Evolutionary conservation across 2,329 filamentous ascomycete species (phyloP).

Genomic region (Pseudopyrenochaeta lycopersici): DNA sequence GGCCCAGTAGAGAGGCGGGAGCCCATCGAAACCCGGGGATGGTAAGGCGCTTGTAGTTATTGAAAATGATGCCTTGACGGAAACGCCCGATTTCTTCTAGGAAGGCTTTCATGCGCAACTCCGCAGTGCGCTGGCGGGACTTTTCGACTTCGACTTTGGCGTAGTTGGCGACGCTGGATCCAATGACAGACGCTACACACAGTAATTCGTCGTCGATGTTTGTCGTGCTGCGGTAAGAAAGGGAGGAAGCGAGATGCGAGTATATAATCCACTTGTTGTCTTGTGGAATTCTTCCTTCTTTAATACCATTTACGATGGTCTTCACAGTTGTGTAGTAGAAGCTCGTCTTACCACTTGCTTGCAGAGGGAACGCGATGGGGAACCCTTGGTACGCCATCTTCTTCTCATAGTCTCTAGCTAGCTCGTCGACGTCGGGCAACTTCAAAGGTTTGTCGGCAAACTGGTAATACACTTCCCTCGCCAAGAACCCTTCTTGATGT

Average conservation of each 20-base stretch:
- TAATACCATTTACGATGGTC: constrained; percentile 17
- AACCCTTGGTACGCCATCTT: constrained; percentile 19
- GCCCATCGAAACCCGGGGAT: constrained; percentile 22
- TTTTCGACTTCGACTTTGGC: constrained; percentile 14
- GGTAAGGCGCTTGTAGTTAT: constrained; percentile 17
- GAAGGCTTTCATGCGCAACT: constrained; percentile 22
- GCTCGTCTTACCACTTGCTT: constrained; percentile 20
- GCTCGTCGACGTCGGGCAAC: constrained; percentile 18
- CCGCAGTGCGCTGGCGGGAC: constrained; percentile 13
- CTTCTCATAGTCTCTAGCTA: constrained; percentile 17
- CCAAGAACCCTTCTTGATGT: constrained; percentile 22
- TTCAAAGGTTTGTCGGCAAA: constrained; percentile 20
- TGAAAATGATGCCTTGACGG: constrained; percentile 21
- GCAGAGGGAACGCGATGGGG: constrained; percentile 17
- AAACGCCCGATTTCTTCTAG: constrained; percentile 20
- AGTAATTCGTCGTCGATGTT: constrained; percentile 21
- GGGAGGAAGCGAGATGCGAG: constrained; percentile 13
- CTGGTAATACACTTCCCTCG: constrained; percentile 20
- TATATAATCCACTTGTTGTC: constrained; percentile 23
- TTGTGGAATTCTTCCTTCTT: constrained; percentile 13
- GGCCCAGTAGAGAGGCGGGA: constrained; percentile 15
- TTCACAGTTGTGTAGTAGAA: constrained; percentile 21
- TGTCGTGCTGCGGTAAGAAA: constrained; percentile 16
- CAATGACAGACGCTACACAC: constrained; percentile 21
- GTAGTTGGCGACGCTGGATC: constrained; percentile 16